A percentile compares a stretch with the other conserved stretches of the same genome.
Evolutionary conservation across 176 grass and related monocot genomes (phyloP).

Genomic region (Aegilops speltoides): DNA sequence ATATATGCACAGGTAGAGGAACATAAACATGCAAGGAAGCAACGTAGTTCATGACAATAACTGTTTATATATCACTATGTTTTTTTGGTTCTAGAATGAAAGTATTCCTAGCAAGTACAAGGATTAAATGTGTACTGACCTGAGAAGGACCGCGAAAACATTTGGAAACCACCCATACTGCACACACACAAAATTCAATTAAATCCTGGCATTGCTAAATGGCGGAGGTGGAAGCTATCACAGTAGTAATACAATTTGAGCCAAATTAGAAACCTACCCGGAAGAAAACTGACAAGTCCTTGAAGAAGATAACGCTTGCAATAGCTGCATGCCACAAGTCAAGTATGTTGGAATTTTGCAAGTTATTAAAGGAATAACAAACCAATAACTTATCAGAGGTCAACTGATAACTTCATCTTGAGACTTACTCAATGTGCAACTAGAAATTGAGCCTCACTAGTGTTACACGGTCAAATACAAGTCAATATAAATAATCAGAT

Average conservation of each 20-base stretch:
- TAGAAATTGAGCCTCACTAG: neutral
- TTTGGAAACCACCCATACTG: constrained; percentile 54
- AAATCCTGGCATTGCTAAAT: neutral
- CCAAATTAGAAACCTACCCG: constrained; percentile 37
- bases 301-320: constrained; percentile 53
- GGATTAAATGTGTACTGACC: constrained; percentile 31
- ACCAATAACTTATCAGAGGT: constrained; percentile 4
- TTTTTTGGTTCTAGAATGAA: neutral
- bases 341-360: constrained; percentile 10
- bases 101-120: constrained; percentile 15
- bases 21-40: constrained; percentile 2
- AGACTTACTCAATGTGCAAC: neutral
- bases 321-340: constrained; percentile 53
- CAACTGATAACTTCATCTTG: neutral
- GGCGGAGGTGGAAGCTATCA: neutral
- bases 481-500: neutral
- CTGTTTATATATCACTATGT: neutral
- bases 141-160: constrained; percentile 51
- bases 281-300: constrained; percentile 38
- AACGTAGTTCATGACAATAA: neutral
- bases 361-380: constrained; percentile 4
- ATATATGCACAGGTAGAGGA: neutral
- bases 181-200: constrained; percentile 11
- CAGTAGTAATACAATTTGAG: neutral
- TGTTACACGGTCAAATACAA: neutral